phyloP scores from a whole-genome alignment of 2,329 filamentous ascomycete species.

The Bipolaris oryzae region DNA sequence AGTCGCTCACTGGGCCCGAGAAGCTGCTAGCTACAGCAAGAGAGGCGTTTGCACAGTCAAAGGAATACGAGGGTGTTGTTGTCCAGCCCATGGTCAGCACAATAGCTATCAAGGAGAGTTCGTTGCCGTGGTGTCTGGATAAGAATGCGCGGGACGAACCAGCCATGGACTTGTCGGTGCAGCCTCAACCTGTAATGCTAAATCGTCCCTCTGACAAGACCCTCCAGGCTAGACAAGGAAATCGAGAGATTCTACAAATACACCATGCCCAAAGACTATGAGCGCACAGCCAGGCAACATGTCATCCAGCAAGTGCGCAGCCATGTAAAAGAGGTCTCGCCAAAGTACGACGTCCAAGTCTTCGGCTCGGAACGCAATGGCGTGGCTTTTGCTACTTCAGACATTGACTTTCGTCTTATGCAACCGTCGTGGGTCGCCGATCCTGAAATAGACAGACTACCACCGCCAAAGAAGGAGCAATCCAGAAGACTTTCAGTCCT shows the following conservation, averaged over 20 bases:
- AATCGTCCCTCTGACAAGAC: neutral
- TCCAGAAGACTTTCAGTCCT: constrained; percentile 8
- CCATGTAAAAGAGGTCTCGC: constrained; percentile 25
- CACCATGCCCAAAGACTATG: constrained; percentile 48
- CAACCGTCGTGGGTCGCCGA: constrained; percentile 6
- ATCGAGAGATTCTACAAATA: constrained; percentile 38
- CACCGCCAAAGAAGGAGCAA: constrained; percentile 23
- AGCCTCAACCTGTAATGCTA: neutral
- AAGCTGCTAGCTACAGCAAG: constrained; percentile 14
- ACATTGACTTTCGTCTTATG: constrained; percentile 58
- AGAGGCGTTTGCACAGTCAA: constrained; percentile 12
- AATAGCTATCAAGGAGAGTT: constrained; percentile 10
- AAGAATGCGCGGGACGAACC: neutral
- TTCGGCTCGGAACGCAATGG: constrained; percentile 63
- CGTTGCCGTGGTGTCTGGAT: constrained; percentile 27
- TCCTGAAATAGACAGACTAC: constrained; percentile 14
- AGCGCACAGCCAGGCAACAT: constrained; percentile 48
- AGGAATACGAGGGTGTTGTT: constrained; percentile 27
- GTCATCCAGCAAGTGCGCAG: constrained; percentile 41
- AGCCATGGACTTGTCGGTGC: constrained; percentile 18
- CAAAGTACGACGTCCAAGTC: constrained; percentile 46
- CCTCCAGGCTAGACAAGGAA: constrained; percentile 31
- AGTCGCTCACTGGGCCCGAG: constrained; percentile 1
- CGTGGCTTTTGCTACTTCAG: constrained; percentile 59
- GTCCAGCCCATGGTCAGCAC: constrained; percentile 18